Base-by-base conservation (phyloP, 306 rosid genomes). In the Luffa acutangula region DNA sequence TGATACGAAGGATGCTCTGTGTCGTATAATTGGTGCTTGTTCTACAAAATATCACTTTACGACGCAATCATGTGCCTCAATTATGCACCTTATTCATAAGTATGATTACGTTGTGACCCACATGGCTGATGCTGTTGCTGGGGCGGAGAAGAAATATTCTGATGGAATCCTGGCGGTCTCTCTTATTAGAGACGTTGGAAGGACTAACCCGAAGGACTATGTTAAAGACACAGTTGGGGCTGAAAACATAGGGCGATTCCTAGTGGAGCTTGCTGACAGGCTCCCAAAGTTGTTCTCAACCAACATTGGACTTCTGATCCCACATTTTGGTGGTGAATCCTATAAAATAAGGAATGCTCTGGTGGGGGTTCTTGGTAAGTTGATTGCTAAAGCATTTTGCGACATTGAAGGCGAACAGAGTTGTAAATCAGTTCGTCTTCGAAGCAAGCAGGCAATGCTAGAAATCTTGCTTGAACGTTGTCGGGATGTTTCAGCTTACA, bases 291-390 rank as follows among this genome's bases (percentile, higher is more conserved):
- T 92, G 89, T 53, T 91, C 49, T 91, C 98, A 20, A 86, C 91
- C n/a, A 94, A 94, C 84, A 87, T 94, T 66, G 98, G 98, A 69
- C 87, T 94, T 78, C 87, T 94, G 67, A 83, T 94, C 67, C 95
- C 95, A 70, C 98, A 94, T 86, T 92, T 94, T 85, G 98, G 97
- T 81, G 98, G 98, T 31, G 98, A 94, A 49, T 94, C 97, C 17
- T 94, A 94, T 80, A 94, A 94, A 90, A 92, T 92, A 63, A 85
- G 98, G 80, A 94, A 92, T 53, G 93, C 98, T 73, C 98, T 94
- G 70, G 97, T 87, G 34, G 90, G 89, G 10, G 97, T 94, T 49
- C 80, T 94, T 84, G 98, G 97, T 67, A 94, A 94, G 93, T 83
- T 94, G 81, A 85, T 83, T 74, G 87, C 88, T 43, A 94, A 92